Conservation (phyloP, 495 filamentous ascomycete genomes). For the Penicillium verhagenii region DNA sequence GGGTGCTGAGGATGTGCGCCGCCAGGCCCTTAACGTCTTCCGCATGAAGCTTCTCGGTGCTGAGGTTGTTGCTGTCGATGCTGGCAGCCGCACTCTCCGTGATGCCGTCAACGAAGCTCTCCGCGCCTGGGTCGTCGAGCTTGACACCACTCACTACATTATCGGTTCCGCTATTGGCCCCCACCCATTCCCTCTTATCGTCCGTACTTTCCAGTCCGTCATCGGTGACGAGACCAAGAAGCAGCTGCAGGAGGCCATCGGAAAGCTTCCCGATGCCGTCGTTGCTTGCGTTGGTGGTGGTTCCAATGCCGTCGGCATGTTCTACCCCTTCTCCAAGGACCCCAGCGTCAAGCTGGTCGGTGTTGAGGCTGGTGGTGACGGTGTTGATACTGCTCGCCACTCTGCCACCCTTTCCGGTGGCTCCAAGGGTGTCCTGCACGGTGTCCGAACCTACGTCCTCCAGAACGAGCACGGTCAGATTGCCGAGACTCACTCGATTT, state of each 20-base stretch:
- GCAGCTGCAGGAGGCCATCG: conserved; percentile 38
- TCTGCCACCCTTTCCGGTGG: conserved; percentile 85
- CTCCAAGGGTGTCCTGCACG: conserved; percentile 89
- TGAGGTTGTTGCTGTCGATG: conserved; percentile 79
- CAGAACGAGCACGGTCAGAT: conserved; percentile 94
- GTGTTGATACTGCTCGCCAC: conserved; percentile 83
- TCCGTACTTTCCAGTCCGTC: conserved; percentile 91
- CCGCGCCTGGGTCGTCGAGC: conserved; percentile 78
- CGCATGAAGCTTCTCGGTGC: conserved; percentile 89
- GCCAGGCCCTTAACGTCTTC: conserved; percentile 92
- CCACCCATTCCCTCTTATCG: conserved; percentile 93
- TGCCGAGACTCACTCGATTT: conserved; percentile 89
- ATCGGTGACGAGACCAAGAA: conserved; percentile 78
- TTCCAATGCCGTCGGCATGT: conserved; percentile 87
- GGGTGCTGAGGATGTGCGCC: conserved; percentile 91
- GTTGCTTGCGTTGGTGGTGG: conserved; percentile 97
- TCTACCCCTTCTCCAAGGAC: conserved; percentile 89
- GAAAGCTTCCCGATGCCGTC: conserved; percentile 88
- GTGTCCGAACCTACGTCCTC: conserved; percentile 91
- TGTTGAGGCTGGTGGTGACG: conserved; percentile 95
- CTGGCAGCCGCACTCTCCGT: conserved; percentile 75
- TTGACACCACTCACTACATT: conserved; percentile 89
- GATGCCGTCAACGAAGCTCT: conserved; percentile 94
- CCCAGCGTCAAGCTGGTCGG: conserved; percentile 79
- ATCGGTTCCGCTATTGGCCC: conserved; percentile 93